Percentiles rank a stretch among this genome's conserved stretches.
Evolutionary conservation across 2,329 filamentous ascomycete genomes (phyloP).

Genomic region (Epichloe elymi): DNA sequence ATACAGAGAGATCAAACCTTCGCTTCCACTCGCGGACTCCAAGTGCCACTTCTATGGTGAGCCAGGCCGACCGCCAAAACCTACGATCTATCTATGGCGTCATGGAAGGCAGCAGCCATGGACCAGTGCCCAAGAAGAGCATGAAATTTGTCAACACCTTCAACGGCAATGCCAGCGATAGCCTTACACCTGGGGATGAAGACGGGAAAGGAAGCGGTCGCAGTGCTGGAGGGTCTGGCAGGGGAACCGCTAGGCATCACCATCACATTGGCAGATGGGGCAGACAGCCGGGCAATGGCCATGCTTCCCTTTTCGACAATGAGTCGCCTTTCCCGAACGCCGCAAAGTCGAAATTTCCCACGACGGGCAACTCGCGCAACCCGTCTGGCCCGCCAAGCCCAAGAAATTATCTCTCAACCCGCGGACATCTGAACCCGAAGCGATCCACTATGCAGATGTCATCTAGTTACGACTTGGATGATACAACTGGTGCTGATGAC

Average conservation of each 20-base stretch:
- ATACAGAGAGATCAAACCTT: conserved; percentile 42
- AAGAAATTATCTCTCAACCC: conserved; percentile 32
- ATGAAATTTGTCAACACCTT: conserved; percentile 93
- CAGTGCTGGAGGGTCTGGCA: conserved; percentile 46
- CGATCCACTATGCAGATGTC: conserved; percentile 46
- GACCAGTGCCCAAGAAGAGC: conserved; percentile 54
- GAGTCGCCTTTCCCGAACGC: conserved; percentile 67
- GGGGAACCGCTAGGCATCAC: conserved; percentile 61
- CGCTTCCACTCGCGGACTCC: conserved; percentile 89
- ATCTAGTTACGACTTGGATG: conserved; percentile 65
- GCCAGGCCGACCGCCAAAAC: conserved; percentile 48
- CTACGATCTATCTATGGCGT: conserved; percentile 54
- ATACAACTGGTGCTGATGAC: conserved; percentile 65
- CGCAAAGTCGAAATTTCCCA: conserved; percentile 43
- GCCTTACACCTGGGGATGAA: conserved; percentile 45
- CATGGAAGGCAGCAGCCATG: conserved; percentile 42
- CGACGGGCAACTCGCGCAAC: conserved; percentile 37
- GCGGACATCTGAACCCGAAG: conserved; percentile 26
- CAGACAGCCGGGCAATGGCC: conserved; percentile 51
- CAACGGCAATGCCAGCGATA: conserved; percentile 43
- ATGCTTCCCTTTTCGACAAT: conserved; percentile 61
- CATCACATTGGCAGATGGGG: conserved; percentile 64
- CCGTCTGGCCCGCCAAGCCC: conserved; percentile 60
- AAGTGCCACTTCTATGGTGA: conserved; percentile 74
- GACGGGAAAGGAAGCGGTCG: conserved; percentile 51